Evolutionary conservation across 805 yeast species (phyloP).

Genomic region (Vanderwaltozyma verrucispora): DNA sequence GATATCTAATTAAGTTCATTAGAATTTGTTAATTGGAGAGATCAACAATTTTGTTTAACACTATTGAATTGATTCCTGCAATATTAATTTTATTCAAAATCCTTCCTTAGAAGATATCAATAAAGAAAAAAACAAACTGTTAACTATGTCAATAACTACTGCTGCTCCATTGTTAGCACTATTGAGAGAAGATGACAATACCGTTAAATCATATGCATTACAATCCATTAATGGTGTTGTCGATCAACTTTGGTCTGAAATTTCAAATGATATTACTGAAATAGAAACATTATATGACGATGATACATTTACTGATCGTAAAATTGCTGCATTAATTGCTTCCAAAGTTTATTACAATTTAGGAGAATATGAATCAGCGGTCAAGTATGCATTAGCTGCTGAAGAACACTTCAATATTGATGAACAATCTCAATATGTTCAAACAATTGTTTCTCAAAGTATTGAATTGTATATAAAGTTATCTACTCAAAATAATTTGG

Average conservation of each 20-base stretch:
- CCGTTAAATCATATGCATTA: constrained; percentile 76
- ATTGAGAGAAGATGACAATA: constrained; percentile 68
- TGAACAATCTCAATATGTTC: constrained; percentile 75
- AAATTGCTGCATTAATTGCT: constrained; percentile 83
- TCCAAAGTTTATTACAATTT: constrained; percentile 86
- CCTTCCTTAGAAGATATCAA: not conserved
- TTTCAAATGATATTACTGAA: constrained; percentile 78
- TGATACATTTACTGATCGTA: constrained; percentile 58
- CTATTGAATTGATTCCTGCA: too few relatives aligned
- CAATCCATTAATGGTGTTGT: constrained; percentile 70
- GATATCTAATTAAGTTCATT: too few relatives aligned
- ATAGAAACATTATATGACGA: constrained; percentile 92
- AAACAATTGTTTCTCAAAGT: constrained; percentile 89
- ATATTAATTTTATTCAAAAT: too few relatives aligned
- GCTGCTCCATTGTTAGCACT: constrained; percentile 91
- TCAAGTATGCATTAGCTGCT: constrained; percentile 78
- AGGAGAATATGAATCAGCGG: constrained; percentile 89
- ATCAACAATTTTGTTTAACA: too few relatives aligned
- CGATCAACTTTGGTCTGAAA: constrained; percentile 94
- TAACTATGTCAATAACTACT: constrained; percentile 52
- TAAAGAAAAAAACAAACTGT: too few relatives aligned
- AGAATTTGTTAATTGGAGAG: too few relatives aligned
- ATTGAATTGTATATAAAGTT: constrained; percentile 68
- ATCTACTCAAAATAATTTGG: constrained; percentile 38
- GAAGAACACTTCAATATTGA: constrained; percentile 64